Evolutionary conservation across 2,329 filamentous ascomycete genomes (phyloP), one percentile per base, ranked within the genome.

Genomic region (Calonectria pauciramosa): DNA sequence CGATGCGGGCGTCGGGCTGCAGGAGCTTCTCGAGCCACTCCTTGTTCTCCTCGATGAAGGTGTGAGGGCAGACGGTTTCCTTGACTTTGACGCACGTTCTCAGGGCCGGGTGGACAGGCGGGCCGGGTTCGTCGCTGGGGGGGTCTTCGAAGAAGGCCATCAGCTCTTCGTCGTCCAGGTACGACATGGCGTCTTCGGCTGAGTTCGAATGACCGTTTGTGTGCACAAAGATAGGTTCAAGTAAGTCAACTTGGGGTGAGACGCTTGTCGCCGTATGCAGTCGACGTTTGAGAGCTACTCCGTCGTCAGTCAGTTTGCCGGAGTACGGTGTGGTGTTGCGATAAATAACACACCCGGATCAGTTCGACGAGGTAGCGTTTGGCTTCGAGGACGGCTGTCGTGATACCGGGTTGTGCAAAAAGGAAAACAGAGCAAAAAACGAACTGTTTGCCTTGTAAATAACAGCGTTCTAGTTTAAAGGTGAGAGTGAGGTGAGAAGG

Each of bases 21-120:
- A 60, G 63, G 20, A 72, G 63, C 30, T 68, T 30, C 10, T 68
- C 28, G 38, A 72, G 64, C 70, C 70, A 72, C 13, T 30, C 26
- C 23, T 67, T 38, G 52, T 72, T 65, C 41, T 72, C 52, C 41
- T 36, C 30, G 13, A 72, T n/a, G 30, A 72, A 72, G 41, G 23
- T 26, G 0, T 30, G n/a, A 4, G 63, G 11, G 41, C 41, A 60
- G 63, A 72, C 16, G 30, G 70, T 72, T 34, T 72, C 59, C 34
- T 47, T 34, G 36, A 65, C 68, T 8, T 23, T 56, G 36, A 65
- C 30, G 41, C 10, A 32, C 20, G 30, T 49, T 20, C 41, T 30
- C 28, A 32, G 41, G 20, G 26, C 60, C 1, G 47, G 36, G 10
- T 38, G 34, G 2, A 38, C 3, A 2, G 23, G 36, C 14, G 38